Evolutionary conservation across 2,329 filamentous ascomycete genomes (phyloP).

Genomic region (Diaporthe eres): DNA sequence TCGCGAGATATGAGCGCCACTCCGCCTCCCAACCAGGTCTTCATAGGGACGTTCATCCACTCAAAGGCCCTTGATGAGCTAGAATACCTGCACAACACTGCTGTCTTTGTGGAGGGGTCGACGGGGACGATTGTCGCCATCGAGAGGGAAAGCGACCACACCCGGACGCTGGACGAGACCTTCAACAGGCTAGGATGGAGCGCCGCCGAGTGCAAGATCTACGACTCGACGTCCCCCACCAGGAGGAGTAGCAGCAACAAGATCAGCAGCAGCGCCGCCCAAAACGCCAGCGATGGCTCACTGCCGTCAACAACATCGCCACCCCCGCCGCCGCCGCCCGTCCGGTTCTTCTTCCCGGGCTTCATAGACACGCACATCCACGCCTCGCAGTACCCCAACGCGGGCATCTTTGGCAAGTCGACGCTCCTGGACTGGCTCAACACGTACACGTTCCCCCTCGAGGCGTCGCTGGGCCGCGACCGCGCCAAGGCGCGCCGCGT

Average conservation of each 20-base stretch:
- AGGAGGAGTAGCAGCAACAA: not conserved
- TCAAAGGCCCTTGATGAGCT: conserved; percentile 63
- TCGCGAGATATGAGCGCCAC: conserved; percentile 14
- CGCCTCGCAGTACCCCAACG: conserved; percentile 94
- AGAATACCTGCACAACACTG: conserved; percentile 65
- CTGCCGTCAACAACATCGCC: not conserved
- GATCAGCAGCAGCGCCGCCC: not conserved
- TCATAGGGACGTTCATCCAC: conserved; percentile 70
- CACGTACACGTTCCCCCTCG: conserved; percentile 95
- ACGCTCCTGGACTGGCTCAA: conserved; percentile 95
- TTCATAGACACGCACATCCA: conserved; percentile 97
- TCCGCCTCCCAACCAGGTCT: conserved; percentile 58
- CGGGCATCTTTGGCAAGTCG: conserved; percentile 92
- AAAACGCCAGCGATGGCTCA: not conserved
- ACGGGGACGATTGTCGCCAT: conserved; percentile 66
- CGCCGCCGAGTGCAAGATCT: conserved; percentile 54
- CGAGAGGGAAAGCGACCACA: conserved; percentile 53
- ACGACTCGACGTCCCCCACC: conserved; percentile 38
- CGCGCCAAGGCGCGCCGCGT: conserved; percentile 75
- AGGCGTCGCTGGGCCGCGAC: conserved; percentile 77
- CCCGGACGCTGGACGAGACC: conserved; percentile 52
- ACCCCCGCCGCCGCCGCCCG: conserved; percentile 43
- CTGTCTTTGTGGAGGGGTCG: conserved; percentile 62
- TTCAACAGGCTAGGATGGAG: conserved; percentile 62
- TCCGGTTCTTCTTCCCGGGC: conserved; percentile 86